Conservation (phyloP, 345 rosid species). For the Eutrema japonicum region DNA sequence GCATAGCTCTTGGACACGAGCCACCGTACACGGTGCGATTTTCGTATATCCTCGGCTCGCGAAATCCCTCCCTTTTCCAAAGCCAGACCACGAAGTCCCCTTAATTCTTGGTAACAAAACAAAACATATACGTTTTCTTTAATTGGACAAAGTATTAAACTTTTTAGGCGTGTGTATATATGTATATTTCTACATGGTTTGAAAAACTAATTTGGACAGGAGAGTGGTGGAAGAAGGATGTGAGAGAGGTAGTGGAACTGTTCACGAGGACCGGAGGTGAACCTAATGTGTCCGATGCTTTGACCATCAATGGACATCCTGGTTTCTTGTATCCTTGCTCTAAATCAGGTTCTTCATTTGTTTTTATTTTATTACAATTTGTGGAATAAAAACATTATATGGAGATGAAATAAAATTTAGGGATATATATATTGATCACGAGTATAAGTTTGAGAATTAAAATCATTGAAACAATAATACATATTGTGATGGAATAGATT, state of each 20-base stretch:
- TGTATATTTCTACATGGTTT: not conserved
- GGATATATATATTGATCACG: no score
- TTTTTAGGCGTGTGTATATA: not conserved
- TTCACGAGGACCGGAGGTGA: constrained; percentile 36
- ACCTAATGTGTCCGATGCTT: constrained; percentile 52
- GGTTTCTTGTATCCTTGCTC: constrained; percentile 53
- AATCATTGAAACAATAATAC: not conserved
- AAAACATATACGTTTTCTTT: not conserved
- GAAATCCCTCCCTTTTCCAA: constrained; percentile 41
- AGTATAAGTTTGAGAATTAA: no score
- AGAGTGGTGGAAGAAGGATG: constrained; percentile 57
- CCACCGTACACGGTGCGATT: constrained; percentile 51
- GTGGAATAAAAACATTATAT: not conserved
- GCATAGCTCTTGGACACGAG: constrained; percentile 49
- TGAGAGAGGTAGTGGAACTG: constrained; percentile 29
- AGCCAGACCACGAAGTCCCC: constrained; percentile 44
- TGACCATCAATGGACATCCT: constrained; percentile 59
- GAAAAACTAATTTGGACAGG: constrained; percentile 18
- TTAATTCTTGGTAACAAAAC: constrained; percentile 27
- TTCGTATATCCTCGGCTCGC: constrained; percentile 37
- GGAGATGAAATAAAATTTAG: not conserved
- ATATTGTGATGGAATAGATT: not conserved
- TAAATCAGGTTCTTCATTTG: constrained; percentile 33
- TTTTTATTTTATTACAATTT: not conserved
- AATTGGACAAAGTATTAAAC: not conserved